Conservation (phyloP, 441 rosid genomes). For the Monsonia emarginata region DNA sequence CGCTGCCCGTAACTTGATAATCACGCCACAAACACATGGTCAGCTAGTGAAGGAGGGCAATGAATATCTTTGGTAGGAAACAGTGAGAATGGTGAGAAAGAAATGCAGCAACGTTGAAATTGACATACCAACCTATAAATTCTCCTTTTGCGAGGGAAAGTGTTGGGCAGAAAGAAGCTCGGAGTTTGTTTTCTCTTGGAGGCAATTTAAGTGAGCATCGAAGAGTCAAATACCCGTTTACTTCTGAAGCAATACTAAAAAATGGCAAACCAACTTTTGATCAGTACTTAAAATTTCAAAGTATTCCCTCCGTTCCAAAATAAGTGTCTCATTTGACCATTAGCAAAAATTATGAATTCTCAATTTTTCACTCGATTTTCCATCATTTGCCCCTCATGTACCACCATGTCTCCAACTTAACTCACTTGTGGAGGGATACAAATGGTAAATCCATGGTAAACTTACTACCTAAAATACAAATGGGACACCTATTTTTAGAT, state of each 20-base stretch:
- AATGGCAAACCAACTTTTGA: slow-evolving; percentile 16
- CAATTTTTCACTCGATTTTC: too few species aligned
- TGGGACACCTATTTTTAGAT: too few species aligned
- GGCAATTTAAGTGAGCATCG: slow-evolving; percentile 77
- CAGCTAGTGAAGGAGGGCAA: slow-evolving; percentile 5
- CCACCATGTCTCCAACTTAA: too few species aligned
- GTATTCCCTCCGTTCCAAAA: too few species aligned
- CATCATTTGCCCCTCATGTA: too few species aligned
- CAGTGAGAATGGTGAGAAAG: neutral
- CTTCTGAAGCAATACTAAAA: slow-evolving; percentile 71
- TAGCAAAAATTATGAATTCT: too few species aligned
- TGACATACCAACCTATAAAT: slow-evolving; percentile 51
- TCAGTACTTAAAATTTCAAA: too few species aligned
- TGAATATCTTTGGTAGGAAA: neutral
- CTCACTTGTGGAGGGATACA: too few species aligned
- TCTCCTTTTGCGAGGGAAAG: slow-evolving; percentile 91
- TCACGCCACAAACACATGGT: slow-evolving; percentile 10
- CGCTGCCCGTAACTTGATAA: slow-evolving; percentile 76
- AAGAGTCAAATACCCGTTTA: slow-evolving; percentile 71
- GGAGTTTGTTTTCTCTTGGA: slow-evolving; percentile 56
- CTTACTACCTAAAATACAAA: too few species aligned
- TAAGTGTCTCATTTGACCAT: too few species aligned
- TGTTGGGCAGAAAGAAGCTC: slow-evolving; percentile 83
- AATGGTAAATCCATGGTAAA: too few species aligned
- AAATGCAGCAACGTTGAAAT: neutral